A percentile compares a stretch with the other conserved stretches of the same genome.
These are phyloP conservation scores for Boletus insuetus DNA, from an alignment of 768 basidiomycete species.

Conservation along the genomic window DNA sequence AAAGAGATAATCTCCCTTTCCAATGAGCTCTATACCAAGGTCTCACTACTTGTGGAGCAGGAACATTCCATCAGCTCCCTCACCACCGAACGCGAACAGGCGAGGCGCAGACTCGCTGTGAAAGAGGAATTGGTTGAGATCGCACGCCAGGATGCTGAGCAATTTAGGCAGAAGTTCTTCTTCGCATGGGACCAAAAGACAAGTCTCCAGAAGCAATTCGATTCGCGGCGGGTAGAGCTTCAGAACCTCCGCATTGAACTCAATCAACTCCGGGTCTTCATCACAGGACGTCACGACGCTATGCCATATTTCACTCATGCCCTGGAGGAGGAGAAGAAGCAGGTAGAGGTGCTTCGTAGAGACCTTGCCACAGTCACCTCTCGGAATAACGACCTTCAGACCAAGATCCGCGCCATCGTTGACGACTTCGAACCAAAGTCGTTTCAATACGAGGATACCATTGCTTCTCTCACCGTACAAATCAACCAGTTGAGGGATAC, in stretches of 20 bases:
- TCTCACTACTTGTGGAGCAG: constrained; percentile 1
- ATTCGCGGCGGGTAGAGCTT: constrained; percentile 1
- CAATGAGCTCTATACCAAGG: background rate
- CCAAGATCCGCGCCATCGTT: background rate
- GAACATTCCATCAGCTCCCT: background rate
- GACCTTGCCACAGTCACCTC: background rate
- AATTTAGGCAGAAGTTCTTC: background rate
- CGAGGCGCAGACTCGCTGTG: background rate
- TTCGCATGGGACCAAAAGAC: background rate
- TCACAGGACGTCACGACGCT: background rate
- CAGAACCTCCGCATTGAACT: background rate
- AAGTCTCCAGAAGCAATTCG: background rate
- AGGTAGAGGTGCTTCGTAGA: constrained; percentile 3
- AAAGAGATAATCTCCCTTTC: background rate
- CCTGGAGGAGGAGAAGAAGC: background rate
- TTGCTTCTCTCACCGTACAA: background rate
- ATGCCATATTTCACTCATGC: background rate
- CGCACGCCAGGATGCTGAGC: background rate
- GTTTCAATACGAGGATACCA: background rate
- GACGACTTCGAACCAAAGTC: constrained; percentile 4
- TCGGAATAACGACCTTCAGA: constrained; percentile 3
- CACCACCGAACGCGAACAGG: background rate
- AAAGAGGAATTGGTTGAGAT: background rate
- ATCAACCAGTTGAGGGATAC: background rate
- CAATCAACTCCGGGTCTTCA: background rate